phyloP scores from a whole-genome alignment of 2,329 filamentous ascomycete genomes.

The Epichloe sp. region DNA sequence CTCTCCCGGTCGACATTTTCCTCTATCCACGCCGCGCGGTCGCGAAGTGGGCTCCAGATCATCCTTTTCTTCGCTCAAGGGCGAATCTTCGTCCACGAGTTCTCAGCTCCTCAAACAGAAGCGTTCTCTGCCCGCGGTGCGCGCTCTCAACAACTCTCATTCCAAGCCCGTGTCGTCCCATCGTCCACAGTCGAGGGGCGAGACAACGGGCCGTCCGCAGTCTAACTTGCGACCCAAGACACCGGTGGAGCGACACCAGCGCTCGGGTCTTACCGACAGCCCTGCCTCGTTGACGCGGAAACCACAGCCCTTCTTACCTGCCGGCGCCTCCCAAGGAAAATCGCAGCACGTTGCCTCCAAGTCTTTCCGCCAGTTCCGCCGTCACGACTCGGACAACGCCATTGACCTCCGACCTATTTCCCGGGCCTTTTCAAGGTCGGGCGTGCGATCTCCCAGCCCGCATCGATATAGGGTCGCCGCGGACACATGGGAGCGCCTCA shows the following conservation, averaged over 20 bases:
- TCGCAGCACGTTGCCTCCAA: conserved; percentile 70
- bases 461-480: conserved; percentile 33
- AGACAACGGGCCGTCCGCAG: conserved; percentile 33
- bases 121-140: conserved; percentile 49
- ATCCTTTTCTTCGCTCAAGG: conserved; percentile 40
- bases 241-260: conserved; percentile 48
- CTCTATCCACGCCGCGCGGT: conserved; percentile 47
- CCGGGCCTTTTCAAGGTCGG: conserved; percentile 43
- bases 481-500: conserved; percentile 52
- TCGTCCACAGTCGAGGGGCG: conserved; percentile 47
- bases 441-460: conserved; percentile 48
- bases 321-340: conserved; percentile 58
- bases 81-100: conserved; percentile 51
- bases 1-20: conserved; percentile 38
- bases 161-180: conserved; percentile 38
- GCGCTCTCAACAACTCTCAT: conserved; percentile 36
- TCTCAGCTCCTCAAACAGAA: conserved; percentile 53
- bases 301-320: conserved; percentile 65
- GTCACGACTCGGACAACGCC: conserved; percentile 67
- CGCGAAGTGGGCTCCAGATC: conserved; percentile 44
- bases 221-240: conserved; percentile 53
- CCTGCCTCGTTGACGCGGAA: conserved; percentile 41
- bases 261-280: conserved; percentile 34
- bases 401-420: conserved; percentile 45
- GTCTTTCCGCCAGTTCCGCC: conserved; percentile 55